Percentiles rank a stretch among this genome's conserved stretches.
These are phyloP conservation scores for Phaeophleospora eucalypticola DNA, from an alignment of 2,329 filamentous ascomycete species.

Conservation along the genomic window DNA sequence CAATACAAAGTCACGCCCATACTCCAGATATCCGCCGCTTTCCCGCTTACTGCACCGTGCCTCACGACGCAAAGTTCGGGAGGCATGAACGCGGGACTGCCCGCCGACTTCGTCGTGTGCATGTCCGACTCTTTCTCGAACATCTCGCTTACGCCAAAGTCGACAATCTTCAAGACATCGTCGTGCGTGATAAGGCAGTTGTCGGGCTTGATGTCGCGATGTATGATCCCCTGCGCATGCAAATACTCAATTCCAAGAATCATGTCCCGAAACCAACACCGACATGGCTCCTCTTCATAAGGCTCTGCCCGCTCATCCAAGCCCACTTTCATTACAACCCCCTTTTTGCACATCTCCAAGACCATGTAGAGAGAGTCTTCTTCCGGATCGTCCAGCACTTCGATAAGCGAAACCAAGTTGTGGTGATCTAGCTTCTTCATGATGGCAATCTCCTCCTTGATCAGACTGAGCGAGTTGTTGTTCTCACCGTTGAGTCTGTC, in stretches of 20 bases:
- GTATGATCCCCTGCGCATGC: conserved; percentile 89
- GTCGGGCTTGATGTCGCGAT: conserved; percentile 96
- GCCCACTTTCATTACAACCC: conserved; percentile 92
- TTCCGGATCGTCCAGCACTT: conserved; percentile 91
- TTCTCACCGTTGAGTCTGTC: conserved; percentile 48
- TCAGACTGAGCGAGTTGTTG: conserved; percentile 75
- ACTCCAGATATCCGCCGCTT: conserved; percentile 93
- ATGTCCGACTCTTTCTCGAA: conserved; percentile 85
- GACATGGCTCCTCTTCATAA: conserved; percentile 75
- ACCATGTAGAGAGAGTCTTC: conserved; percentile 99
- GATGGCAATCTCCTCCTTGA: conserved; percentile 93
- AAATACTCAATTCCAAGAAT: conserved; percentile 94
- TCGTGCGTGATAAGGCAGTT: conserved; percentile 88
- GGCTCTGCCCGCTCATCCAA: conserved; percentile 78
- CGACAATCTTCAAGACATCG: conserved; percentile 92
- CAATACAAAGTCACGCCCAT: conserved; percentile 97
- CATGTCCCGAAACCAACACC: conserved; percentile 91
- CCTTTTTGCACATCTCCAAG: conserved; percentile 97
- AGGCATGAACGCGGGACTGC: conserved; percentile 89
- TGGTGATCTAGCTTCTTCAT: conserved; percentile 98
- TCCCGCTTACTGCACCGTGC: conserved; percentile 83
- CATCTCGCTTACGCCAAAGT: conserved; percentile 99
- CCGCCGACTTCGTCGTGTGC: conserved; percentile 88
- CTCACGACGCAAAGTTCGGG: conserved; percentile 85
- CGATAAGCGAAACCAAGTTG: conserved; percentile 88